Percentiles rank a stretch among this genome's conserved stretches.
phyloP scores from a whole-genome alignment of 495 filamentous ascomycete genomes.

The Hypoxylon rickii region DNA sequence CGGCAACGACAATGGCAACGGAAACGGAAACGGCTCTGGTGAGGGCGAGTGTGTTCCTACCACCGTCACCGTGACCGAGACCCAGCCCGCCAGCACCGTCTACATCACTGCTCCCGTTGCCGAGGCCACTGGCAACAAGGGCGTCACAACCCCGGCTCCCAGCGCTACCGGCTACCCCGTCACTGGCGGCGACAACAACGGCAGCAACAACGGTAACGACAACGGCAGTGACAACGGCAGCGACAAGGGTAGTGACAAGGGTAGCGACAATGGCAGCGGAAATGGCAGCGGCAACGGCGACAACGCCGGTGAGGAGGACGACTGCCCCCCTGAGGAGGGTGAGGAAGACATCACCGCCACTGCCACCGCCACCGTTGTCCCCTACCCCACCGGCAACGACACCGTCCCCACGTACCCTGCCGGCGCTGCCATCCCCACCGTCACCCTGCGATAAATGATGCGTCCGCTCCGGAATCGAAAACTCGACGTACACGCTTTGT shows the following conservation, averaged over 20 bases:
- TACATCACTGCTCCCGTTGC: constrained; percentile 46
- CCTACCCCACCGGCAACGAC: constrained; percentile 38
- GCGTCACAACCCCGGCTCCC: constrained; percentile 10
- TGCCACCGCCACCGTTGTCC: constrained; percentile 38
- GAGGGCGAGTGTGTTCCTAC: constrained; percentile 37
- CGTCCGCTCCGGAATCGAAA: too few species aligned
- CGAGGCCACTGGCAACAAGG: constrained; percentile 15
- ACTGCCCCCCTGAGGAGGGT: constrained; percentile 41
- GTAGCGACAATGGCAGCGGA: too few species aligned
- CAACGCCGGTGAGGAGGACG: constrained; percentile 25
- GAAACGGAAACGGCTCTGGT: constrained; percentile 24
- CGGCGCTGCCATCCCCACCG: constrained; percentile 25
- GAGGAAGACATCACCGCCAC: constrained; percentile 34
- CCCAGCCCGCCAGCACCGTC: constrained; percentile 42
- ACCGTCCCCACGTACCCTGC: constrained; percentile 19
- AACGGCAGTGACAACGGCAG: too few species aligned
- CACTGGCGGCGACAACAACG: constrained; percentile 16
- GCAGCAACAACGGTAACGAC: too few species aligned
- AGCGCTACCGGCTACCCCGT: constrained; percentile 4
- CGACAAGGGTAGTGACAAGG: too few species aligned
- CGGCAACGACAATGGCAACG: constrained; percentile 21
- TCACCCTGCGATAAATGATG: constrained; percentile 18
- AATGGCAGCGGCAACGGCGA: too few species aligned
- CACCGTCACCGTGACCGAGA: constrained; percentile 45
- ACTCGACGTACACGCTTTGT: too few species aligned